Base-by-base conservation (phyloP, 1,139 yeast genomes). In the Yueomyces sp. region DNA sequence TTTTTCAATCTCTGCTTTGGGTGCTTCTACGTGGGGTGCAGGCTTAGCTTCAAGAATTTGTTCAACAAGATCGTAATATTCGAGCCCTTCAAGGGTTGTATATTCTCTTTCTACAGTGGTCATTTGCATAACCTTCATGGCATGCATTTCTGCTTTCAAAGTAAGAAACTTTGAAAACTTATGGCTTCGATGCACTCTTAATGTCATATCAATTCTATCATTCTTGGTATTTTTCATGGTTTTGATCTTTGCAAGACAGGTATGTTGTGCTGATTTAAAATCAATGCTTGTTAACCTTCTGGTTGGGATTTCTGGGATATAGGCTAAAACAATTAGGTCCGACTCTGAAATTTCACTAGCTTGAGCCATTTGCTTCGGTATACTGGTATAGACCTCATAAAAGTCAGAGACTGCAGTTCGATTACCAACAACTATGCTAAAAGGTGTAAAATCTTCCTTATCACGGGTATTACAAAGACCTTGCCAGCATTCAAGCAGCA, bases 401-500 rank as follows among this genome's bases (percentile, higher is more conserved):
- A 89, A 91, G 3, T 84, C 83, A 54, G 89, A 95, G 27, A 85
- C 82, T 1, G 85, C 78, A 3, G 86, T 75, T 52, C 96, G 73
- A 39, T 86, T 82, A 9, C 95, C 96, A 36, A 87, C 66, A 4
- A 75, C 66, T 5, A 89, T 56, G 37, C 74, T 73, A 57, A 91
- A 81, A 0, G 95, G 89, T 5, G 57, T 63, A 46, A 76, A 79
- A 30, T 74, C 76, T 1, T 72, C 71, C 27, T 85, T 76, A 42
- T 75, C 75, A 51, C 82, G 79, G 1, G 91, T 77, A 3, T 85
- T 72, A 49, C 78, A 81, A 34, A 93, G 75, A 0, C 87, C 84
- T 56, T 89, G 95, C 97, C 97, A 93, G 50, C 95, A 84, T 65
- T 93, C 98, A 39, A 89, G 65, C 64, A 89, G 67, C 39, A 93